phyloP scores from a whole-genome alignment of 306 rosid species.

The Trifolium subterraneum region DNA sequence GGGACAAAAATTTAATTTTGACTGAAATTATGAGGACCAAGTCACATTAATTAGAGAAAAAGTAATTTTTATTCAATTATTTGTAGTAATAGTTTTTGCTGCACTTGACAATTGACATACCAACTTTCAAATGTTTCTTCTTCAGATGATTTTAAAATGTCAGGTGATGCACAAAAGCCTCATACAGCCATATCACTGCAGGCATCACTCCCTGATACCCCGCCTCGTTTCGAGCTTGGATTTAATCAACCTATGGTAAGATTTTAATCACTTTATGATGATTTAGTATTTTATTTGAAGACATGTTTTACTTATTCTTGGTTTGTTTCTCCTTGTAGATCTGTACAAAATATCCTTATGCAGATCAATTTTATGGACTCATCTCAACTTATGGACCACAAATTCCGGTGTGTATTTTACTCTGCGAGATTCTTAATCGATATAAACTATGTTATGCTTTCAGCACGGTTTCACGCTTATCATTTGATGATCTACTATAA shows the following conservation, averaged over 20 bases:
- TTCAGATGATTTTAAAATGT: slow-evolving; percentile 61
- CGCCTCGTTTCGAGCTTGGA: slow-evolving; percentile 74
- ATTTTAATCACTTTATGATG: slow-evolving; percentile 13
- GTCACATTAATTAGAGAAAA: background rate
- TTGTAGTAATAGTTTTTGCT: background rate
- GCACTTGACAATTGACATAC: slow-evolving; percentile 7
- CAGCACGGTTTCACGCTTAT: slow-evolving; percentile 7
- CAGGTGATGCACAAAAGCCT: slow-evolving; percentile 62
- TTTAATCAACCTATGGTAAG: slow-evolving; percentile 82
- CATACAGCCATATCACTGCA: slow-evolving; percentile 63
- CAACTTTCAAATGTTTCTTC: slow-evolving; percentile 41
- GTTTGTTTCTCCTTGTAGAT: slow-evolving; percentile 52
- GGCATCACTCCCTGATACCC: slow-evolving; percentile 55
- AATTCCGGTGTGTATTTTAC: slow-evolving; percentile 64
- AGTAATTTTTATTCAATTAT: background rate
- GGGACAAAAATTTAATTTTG: background rate
- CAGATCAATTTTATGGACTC: slow-evolving; percentile 82
- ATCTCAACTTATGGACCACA: slow-evolving; percentile 81
- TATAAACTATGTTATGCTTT: slow-evolving; percentile 23
- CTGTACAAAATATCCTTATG: slow-evolving; percentile 72
- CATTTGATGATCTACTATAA: slow-evolving; percentile 19
- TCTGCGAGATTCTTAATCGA: slow-evolving; percentile 38
- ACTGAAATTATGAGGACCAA: background rate
- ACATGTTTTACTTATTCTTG: slow-evolving; percentile 39
- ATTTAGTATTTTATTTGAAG: slow-evolving; percentile 26